A percentile compares a stretch with the other conserved stretches of the same genome.
Evolutionary conservation across 352 stramenopile genomes (phyloP).

Genomic region (Thalassiosira mediterranea): DNA sequence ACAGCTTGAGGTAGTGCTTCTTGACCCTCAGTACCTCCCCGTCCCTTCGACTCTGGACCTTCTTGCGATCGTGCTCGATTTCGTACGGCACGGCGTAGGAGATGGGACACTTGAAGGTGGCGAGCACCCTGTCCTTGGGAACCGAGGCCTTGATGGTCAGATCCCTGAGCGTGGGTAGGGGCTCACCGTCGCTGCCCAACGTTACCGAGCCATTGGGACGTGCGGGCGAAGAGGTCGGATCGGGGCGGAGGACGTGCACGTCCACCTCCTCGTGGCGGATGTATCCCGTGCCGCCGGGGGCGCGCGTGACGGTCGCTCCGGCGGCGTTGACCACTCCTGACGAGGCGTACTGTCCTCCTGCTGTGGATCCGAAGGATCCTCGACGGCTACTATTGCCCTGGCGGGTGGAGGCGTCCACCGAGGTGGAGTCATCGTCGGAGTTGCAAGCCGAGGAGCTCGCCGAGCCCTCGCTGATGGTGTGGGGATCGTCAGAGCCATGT

Average conservation of each 20-base stretch:
- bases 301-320: neutral
- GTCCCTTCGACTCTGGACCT: slow-evolving; percentile 50
- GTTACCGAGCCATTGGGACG: neutral
- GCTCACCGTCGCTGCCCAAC: neutral
- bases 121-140: slow-evolving; percentile 39
- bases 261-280: slow-evolving; percentile 49
- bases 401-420: slow-evolving; percentile 1
- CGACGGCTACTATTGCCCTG: neutral
- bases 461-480: slow-evolving; percentile 39
- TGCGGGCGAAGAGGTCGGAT: too few species aligned
- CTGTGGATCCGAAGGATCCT: neutral
- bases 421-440: slow-evolving; percentile 20
- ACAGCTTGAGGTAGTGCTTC: slow-evolving; percentile 61
- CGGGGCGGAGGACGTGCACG: slow-evolving; percentile 51
- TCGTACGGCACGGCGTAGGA: slow-evolving; percentile 45
- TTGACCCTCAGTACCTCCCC: slow-evolving; percentile 57
- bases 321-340: neutral
- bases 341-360: neutral
- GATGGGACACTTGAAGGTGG: slow-evolving; percentile 54
- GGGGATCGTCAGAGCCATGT: slow-evolving; percentile 6
- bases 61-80: slow-evolving; percentile 44
- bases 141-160: slow-evolving; percentile 51
- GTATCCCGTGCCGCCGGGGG: neutral
- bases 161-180: slow-evolving; percentile 47
- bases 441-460: slow-evolving; percentile 16